Evolutionary conservation across 2,329 filamentous ascomycete genomes (phyloP).

Genomic region (Ascochyta lentis): DNA sequence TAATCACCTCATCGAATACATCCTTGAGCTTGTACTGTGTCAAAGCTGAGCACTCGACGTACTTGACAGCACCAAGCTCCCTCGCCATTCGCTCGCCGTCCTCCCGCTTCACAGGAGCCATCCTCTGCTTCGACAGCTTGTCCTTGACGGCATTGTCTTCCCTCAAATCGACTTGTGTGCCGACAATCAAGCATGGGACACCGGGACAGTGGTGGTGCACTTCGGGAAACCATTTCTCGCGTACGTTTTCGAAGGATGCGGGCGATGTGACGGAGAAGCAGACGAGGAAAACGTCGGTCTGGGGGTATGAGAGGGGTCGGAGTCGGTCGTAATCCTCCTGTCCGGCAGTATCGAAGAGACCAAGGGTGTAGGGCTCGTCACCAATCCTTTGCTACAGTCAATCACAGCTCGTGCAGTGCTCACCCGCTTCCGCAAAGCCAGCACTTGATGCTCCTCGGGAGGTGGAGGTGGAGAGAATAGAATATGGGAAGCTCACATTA

Average conservation of each 20-base stretch:
- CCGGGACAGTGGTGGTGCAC: constrained; percentile 98
- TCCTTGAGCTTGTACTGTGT: constrained; percentile 99
- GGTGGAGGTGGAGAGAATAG: neutral
- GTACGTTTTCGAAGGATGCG: constrained; percentile 98
- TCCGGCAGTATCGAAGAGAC: constrained; percentile 96
- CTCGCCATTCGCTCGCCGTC: constrained; percentile 97
- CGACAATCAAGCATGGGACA: constrained; percentile 96
- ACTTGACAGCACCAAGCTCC: constrained; percentile 96
- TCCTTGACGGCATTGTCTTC: constrained; percentile 87
- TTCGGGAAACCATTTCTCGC: constrained; percentile 98
- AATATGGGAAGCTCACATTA: constrained; percentile 75
- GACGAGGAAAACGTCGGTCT: constrained; percentile 98
- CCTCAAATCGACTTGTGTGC: constrained; percentile 94
- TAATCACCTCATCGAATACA: constrained; percentile 93
- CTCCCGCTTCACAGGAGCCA: constrained; percentile 89
- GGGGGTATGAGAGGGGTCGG: constrained; percentile 93
- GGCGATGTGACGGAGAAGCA: constrained; percentile 98
- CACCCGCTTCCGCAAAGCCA: neutral
- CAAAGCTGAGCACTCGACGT: constrained; percentile 96
- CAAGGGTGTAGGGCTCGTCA: constrained; percentile 96
- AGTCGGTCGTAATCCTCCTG: constrained; percentile 99
- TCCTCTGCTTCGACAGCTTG: constrained; percentile 94
- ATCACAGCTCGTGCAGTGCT: constrained; percentile 19
- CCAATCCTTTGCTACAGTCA: constrained; percentile 76
- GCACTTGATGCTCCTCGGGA: neutral